phyloP scores from a whole-genome alignment of 2,329 filamentous ascomycete species.

The Ceratocystis colombiana region DNA sequence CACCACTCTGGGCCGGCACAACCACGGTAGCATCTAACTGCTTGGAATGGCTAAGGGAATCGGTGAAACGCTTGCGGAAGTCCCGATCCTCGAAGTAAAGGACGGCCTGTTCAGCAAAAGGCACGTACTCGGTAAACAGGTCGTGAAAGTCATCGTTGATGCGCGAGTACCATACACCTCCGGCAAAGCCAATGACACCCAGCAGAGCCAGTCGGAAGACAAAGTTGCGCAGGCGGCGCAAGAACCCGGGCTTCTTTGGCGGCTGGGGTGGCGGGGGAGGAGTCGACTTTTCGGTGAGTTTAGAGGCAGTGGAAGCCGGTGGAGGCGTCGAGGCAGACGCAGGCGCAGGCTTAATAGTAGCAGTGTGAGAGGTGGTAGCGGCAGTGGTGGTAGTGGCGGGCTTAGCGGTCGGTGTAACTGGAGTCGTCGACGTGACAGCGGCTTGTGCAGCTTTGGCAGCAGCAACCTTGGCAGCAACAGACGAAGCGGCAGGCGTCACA shows the following conservation, averaged over 20 bases:
- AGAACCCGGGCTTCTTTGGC: slow-evolving; percentile 52
- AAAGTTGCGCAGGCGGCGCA: slow-evolving; percentile 65
- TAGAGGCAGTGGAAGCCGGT: slow-evolving; percentile 31
- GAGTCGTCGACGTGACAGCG: slow-evolving; percentile 29
- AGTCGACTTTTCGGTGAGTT: slow-evolving; percentile 2
- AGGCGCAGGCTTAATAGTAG: slow-evolving; percentile 18
- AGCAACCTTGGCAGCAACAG: slow-evolving; percentile 31
- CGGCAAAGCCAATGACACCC: slow-evolving; percentile 67
- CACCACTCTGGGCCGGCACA: slow-evolving; percentile 75
- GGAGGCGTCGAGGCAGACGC: slow-evolving; percentile 27
- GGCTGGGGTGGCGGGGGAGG: slow-evolving; percentile 33
- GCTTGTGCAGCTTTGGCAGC: slow-evolving; percentile 30
- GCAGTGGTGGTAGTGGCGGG: slow-evolving; percentile 10
- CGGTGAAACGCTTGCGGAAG: slow-evolving; percentile 73
- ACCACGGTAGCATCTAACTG: slow-evolving; percentile 62
- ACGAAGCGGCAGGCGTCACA: slow-evolving; percentile 41
- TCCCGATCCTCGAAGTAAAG: slow-evolving; percentile 93
- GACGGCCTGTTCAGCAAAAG: slow-evolving; percentile 87
- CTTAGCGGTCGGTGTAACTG: slow-evolving; percentile 28
- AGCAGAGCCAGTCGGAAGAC: slow-evolving; percentile 68
- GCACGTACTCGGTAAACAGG: slow-evolving; percentile 95
- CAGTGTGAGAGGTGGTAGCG: not conserved
- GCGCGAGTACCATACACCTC: slow-evolving; percentile 85
- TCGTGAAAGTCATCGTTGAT: slow-evolving; percentile 97
- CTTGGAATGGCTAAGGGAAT: slow-evolving; percentile 39